A percentile compares a stretch with the other conserved stretches of the same genome.
Evolutionary conservation across 1,139 yeast genomes (phyloP).

Genomic region (Eremothecium gossypii): DNA sequence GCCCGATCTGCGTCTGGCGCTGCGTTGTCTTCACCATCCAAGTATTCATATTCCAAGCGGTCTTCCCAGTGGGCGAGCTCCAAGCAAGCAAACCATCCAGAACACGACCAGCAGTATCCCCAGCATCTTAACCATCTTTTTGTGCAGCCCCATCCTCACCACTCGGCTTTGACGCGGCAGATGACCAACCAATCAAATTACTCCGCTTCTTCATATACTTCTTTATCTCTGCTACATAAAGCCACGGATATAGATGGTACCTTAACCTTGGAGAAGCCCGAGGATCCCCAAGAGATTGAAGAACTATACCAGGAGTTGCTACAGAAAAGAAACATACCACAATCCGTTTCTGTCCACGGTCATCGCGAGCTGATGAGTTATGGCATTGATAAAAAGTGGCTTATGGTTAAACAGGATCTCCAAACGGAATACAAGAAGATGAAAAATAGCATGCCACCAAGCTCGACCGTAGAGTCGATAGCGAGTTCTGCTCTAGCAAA

Average conservation of each 20-base stretch:
- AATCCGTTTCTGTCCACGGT: constrained; percentile 68
- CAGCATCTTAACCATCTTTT: constrained; percentile 1
- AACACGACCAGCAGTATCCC: constrained; percentile 1
- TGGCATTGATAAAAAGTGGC: constrained; percentile 78
- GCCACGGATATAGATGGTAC: constrained; percentile 27
- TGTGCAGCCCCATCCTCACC: constrained; percentile 10
- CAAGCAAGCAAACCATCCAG: not conserved
- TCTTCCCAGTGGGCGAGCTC: constrained; percentile 13
- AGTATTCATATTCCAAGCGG: constrained; percentile 26
- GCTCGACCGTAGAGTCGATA: not conserved
- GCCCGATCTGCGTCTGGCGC: constrained; percentile 15
- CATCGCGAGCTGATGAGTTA: constrained; percentile 71
- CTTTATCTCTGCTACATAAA: constrained; percentile 21
- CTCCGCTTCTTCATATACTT: constrained; percentile 26
- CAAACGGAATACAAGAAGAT: constrained; percentile 63
- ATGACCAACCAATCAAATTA: constrained; percentile 20
- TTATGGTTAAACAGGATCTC: constrained; percentile 81
- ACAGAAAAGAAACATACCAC: constrained; percentile 70
- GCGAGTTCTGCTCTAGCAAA: constrained; percentile 2
- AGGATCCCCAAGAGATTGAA: constrained; percentile 52
- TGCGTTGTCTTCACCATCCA: constrained; percentile 15
- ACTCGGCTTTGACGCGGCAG: constrained; percentile 15
- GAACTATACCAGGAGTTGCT: constrained; percentile 57
- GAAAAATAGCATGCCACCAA: constrained; percentile 1
- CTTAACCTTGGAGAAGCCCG: constrained; percentile 43